Evolutionary conservation across 306 rosid species (phyloP).

Genomic region (Dryas drummondii): DNA sequence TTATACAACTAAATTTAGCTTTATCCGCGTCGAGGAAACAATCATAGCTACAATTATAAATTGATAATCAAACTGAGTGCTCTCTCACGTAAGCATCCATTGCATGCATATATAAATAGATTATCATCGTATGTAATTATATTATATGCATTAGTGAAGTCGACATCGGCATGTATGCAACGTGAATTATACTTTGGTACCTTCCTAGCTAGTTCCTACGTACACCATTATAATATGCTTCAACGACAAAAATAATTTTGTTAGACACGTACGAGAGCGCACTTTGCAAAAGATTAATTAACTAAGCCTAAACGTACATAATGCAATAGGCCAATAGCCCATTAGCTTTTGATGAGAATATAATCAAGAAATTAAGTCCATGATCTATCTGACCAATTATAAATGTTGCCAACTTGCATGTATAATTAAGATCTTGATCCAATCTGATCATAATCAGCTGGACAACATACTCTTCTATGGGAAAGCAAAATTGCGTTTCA

Average conservation of each 20-base stretch:
- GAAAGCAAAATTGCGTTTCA: conserved; percentile 2
- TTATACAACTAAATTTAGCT: no score
- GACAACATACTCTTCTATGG: not conserved
- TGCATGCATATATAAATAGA: conserved; percentile 32
- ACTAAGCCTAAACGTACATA: not conserved
- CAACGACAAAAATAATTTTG: not conserved
- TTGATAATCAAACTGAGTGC: conserved; percentile 28
- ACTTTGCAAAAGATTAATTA: conserved; percentile 11
- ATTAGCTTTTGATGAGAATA: not conserved
- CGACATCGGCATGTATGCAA: not conserved
- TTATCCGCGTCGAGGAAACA: no score
- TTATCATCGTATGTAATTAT: conserved; percentile 13
- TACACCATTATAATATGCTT: not conserved
- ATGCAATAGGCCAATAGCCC: not conserved
- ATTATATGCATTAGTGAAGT: not conserved
- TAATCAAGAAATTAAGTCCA: not conserved
- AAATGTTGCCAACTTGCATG: no score
- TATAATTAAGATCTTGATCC: not conserved
- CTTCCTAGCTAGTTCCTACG: not conserved
- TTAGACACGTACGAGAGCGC: conserved; percentile 15
- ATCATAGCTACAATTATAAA: not conserved
- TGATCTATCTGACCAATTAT: not conserved
- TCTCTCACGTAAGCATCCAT: conserved; percentile 49
- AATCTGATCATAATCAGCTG: not conserved
- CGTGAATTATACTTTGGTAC: not conserved